These are phyloP conservation scores for Tuber calosporum DNA, from an alignment of 495 filamentous ascomycete genomes.

Conservation along the genomic window DNA sequence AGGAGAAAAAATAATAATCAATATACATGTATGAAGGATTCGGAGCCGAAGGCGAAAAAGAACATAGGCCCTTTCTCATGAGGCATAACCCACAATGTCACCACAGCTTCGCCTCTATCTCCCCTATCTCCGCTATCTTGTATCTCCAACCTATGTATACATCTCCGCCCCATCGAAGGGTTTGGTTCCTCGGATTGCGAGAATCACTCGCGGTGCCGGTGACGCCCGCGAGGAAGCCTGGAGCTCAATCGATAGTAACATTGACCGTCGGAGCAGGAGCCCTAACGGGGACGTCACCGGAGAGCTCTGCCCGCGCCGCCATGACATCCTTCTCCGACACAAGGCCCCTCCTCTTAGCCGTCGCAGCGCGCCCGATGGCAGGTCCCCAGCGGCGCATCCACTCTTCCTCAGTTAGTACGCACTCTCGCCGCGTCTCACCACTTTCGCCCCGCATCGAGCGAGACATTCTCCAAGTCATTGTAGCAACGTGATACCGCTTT, in stretches of 20 bases:
- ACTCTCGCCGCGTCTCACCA: slow-evolving; percentile 15
- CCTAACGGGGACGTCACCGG: slow-evolving; percentile 4
- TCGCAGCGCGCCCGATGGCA: slow-evolving; percentile 27
- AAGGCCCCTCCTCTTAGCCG: background rate
- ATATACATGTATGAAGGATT: background rate
- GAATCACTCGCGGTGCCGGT: slow-evolving; percentile 17
- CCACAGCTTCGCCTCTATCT: background rate
- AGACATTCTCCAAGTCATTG: slow-evolving; percentile 51
- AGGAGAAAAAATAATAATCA: background rate
- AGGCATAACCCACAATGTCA: background rate
- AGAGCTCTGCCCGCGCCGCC: slow-evolving; percentile 11
- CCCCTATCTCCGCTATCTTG: background rate
- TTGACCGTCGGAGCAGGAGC: slow-evolving; percentile 15
- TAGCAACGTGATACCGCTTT: slow-evolving; percentile 54
- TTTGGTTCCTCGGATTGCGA: slow-evolving; percentile 8
- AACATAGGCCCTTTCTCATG: background rate
- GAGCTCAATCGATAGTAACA: slow-evolving; percentile 10
- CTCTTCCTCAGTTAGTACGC: slow-evolving; percentile 13
- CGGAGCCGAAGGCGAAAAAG: background rate
- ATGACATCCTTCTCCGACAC: slow-evolving; percentile 14
- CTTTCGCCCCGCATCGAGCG: slow-evolving; percentile 27
- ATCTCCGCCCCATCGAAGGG: slow-evolving; percentile 20
- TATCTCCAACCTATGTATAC: background rate
- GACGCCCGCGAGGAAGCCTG: slow-evolving; percentile 18
- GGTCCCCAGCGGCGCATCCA: slow-evolving; percentile 29